Base-by-base conservation (phyloP, 495 filamentous ascomycete genomes). In the Trichoderma parareesei region DNA sequence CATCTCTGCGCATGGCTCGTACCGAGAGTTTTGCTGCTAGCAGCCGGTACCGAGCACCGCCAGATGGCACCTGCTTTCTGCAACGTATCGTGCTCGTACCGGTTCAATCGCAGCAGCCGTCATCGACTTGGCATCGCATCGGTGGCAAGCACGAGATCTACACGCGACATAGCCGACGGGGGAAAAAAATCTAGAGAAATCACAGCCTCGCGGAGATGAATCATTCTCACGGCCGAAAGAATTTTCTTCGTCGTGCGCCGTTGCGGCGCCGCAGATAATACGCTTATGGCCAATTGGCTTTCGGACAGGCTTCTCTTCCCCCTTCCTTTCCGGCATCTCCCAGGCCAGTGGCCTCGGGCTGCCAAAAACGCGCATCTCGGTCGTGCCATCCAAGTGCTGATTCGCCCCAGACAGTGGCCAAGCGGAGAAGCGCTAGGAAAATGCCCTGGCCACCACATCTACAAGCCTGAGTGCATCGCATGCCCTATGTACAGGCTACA, bases 291-390 rank as follows among this genome's bases (percentile, higher is more conserved):
- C 27, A 27, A 37, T 57, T 57, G 53, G 37, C 27, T 57, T 57
- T 57, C 37, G 53, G 11, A 27, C 53, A 57, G 35, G 53, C 53
- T 57, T 57, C 53, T 57, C 18, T 57, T 57, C 37, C 16, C 27
- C 27, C 5, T 33, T 57, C 53, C 53, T 0, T 16, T 48, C 44
- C 44, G 44, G 44, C 44, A 41, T 9, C 44, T 37, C 27, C 27
- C 37, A 11, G 11, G 53, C 53, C 53, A 10, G 53, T 57, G 53
- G 53, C 53, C 37, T 5, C 9, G 10, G 4, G 1, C 3, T 57
- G 20, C 53, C 53, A 38, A 57, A 57, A 57, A 57, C 53, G 53
- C 53, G 53, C 53, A 57, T 35, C 53, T 57, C 9, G 27, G 20
- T 48, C 33, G 27, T 27, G 27, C 20, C 33, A 35, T 57, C 27